Percentiles rank a stretch among this genome's conserved stretches.
phyloP scores from a whole-genome alignment of 148 eudicot genomes.

The Suaeda aralocaspica region DNA sequence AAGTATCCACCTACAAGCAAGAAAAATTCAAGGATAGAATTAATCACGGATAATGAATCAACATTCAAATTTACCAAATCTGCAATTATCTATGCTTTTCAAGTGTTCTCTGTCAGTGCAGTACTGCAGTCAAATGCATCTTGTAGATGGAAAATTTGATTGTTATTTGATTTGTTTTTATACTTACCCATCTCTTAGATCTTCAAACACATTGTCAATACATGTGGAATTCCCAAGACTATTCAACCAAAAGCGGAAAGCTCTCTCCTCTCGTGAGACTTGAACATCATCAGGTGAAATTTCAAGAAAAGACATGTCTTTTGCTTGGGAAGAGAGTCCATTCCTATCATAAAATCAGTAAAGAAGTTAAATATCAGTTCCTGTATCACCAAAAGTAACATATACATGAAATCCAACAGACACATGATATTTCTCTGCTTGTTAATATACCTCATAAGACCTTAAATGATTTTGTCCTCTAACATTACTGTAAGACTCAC shows the following conservation, averaged over 20 bases:
- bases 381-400: neutral
- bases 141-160: too few relatives aligned
- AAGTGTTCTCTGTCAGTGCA: too few relatives aligned
- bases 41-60: constrained; percentile 1
- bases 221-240: constrained; percentile 82
- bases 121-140: too few relatives aligned
- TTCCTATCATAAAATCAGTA: constrained; percentile 49
- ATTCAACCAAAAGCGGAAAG: constrained; percentile 92
- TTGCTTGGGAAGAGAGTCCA: constrained; percentile 85
- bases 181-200: constrained; percentile 92
- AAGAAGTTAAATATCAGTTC: constrained; percentile 13
- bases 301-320: constrained; percentile 87
- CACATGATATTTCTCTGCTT: neutral
- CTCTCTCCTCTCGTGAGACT: constrained; percentile 85
- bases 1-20: constrained; percentile 77
- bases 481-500: neutral
- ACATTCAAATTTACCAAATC: neutral
- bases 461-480: neutral
- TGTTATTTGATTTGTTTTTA: too few relatives aligned
- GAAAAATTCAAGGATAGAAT: neutral
- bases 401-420: neutral
- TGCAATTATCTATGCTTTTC: too few relatives aligned
- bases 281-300: constrained; percentile 71
- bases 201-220: constrained; percentile 92
- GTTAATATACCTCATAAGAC: neutral